Conservation (phyloP, 2,329 filamentous ascomycete genomes). For the Cercospora berteroae region DNA sequence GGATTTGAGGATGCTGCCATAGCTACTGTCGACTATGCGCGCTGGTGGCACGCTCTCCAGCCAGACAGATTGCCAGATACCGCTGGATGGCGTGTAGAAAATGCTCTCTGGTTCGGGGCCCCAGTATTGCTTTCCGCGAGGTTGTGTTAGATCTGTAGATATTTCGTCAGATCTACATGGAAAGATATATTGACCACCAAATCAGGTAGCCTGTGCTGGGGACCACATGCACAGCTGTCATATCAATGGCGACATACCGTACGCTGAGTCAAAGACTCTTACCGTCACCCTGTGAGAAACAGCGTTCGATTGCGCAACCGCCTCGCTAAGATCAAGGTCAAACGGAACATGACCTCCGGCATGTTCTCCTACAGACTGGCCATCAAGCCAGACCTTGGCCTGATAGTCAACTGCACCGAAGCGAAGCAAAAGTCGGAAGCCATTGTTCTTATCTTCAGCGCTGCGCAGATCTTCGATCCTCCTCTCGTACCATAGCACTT, state of each 20-base stretch:
- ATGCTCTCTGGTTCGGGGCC: conserved; percentile 59
- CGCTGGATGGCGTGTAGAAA: conserved; percentile 70
- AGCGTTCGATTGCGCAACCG: background rate
- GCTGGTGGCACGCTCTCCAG: conserved; percentile 57
- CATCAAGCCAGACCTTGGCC: conserved; percentile 57
- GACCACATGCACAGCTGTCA: background rate
- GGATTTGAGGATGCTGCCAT: conserved; percentile 58
- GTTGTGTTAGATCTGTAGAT: conserved; percentile 57
- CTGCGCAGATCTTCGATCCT: conserved; percentile 30
- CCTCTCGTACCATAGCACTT: conserved; percentile 66
- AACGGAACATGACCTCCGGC: conserved; percentile 60
- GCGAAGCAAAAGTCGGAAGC: conserved; percentile 51
- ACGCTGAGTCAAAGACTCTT: conserved; percentile 62
- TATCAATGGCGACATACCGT: conserved; percentile 26
- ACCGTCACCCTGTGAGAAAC: conserved; percentile 49
- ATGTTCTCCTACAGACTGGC: conserved; percentile 54
- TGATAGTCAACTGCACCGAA: conserved; percentile 65
- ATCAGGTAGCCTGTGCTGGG: background rate
- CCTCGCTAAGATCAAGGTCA: conserved; percentile 57
- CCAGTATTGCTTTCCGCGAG: conserved; percentile 68
- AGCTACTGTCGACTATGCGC: conserved; percentile 55
- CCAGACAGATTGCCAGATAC: conserved; percentile 75
- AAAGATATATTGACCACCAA: background rate
- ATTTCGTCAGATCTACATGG: background rate
- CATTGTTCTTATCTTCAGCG: conserved; percentile 24